Conservation (phyloP, 257 asterid genomes). For the Ehretia macrophylla region DNA sequence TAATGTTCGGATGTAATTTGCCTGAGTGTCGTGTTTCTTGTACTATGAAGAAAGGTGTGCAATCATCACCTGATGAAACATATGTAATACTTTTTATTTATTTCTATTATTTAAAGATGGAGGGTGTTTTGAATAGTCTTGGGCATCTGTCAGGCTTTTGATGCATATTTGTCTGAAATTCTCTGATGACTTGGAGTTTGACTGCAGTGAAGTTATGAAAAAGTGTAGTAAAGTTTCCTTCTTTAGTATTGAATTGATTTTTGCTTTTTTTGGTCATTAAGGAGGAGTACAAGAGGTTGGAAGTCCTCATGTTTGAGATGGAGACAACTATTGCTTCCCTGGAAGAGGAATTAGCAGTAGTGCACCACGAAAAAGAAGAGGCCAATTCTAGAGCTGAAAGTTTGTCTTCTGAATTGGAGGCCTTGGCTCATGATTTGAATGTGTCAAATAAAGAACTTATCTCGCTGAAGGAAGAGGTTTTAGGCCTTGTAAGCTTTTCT, state of each 20-base stretch:
- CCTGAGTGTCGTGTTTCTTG: too few species aligned
- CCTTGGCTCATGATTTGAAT: constrained; percentile 50
- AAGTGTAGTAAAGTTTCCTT: background rate
- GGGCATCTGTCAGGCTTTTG: too few species aligned
- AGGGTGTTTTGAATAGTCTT: too few species aligned
- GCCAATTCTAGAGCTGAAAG: constrained; percentile 57
- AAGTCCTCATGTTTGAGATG: constrained; percentile 92
- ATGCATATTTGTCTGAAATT: background rate
- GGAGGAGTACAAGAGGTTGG: constrained; percentile 82
- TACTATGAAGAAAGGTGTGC: too few species aligned
- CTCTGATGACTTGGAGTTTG: background rate
- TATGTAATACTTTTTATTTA: too few species aligned
- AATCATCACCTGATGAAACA: too few species aligned
- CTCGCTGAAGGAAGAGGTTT: constrained; percentile 58
- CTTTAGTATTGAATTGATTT: constrained; percentile 1
- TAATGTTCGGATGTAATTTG: too few species aligned
- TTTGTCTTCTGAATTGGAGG: constrained; percentile 59
- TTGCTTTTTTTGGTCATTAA: constrained; percentile 19
- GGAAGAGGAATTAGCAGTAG: constrained; percentile 58
- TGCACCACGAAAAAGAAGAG: constrained; percentile 50
- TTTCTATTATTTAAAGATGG: too few species aligned
- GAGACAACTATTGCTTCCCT: constrained; percentile 74
- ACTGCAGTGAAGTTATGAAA: background rate
- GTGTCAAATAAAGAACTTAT: constrained; percentile 50
- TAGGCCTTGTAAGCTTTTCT: constrained; percentile 56